Percentiles rank a stretch among this genome's conserved stretches.
These are phyloP conservation scores for Pseudogymnoascus sp. DNA, from an alignment of 2,329 filamentous ascomycete genomes.

Conservation along the genomic window DNA sequence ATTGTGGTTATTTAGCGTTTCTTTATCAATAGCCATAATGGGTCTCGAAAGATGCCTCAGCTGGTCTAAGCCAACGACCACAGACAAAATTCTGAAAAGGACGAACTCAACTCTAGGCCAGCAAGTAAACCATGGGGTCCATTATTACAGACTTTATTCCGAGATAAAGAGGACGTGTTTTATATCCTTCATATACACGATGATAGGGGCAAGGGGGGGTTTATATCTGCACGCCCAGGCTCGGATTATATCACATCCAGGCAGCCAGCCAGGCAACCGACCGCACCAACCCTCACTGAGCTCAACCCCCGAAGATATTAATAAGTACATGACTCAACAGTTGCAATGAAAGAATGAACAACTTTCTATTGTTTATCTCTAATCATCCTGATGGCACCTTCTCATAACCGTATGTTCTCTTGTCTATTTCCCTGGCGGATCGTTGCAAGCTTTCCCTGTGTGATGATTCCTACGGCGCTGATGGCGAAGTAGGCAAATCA, in stretches of 20 bases:
- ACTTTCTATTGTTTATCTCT: background rate
- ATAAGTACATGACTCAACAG: background rate
- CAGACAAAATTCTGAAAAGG: background rate
- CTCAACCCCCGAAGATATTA: background rate
- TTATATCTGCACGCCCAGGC: background rate
- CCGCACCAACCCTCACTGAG: background rate
- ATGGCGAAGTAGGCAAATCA: constrained; percentile 17
- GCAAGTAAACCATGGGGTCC: background rate
- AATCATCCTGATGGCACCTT: background rate
- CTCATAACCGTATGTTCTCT: background rate
- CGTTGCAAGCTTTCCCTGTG: background rate
- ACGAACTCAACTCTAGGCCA: background rate
- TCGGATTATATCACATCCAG: background rate
- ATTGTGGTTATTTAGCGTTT: background rate
- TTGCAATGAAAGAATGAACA: background rate
- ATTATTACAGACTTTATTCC: background rate
- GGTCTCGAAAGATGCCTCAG: background rate
- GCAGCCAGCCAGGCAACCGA: constrained; percentile 1
- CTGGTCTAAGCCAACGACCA: background rate
- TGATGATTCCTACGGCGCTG: background rate
- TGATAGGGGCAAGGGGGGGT: background rate
- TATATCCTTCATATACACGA: background rate
- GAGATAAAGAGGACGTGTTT: background rate
- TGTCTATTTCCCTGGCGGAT: background rate
- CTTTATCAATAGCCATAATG: background rate